These are phyloP conservation scores for Trametes meyenii DNA, from an alignment of 768 basidiomycete genomes.

Conservation along the genomic window DNA sequence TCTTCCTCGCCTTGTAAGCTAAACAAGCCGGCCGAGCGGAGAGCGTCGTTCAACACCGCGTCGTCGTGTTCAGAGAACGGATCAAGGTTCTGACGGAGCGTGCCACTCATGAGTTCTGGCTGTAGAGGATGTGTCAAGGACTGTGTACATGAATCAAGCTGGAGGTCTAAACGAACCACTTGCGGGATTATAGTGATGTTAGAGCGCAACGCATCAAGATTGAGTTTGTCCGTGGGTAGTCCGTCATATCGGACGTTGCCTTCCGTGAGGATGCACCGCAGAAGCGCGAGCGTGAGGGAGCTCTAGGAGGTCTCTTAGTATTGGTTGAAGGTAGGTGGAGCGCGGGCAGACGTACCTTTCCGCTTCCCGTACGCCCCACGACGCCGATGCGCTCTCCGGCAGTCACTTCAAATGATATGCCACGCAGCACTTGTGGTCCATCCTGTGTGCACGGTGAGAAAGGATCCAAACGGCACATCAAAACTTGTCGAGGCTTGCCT, in stretches of 20 bases:
- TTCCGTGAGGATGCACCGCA: conserved; percentile 51
- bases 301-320: conserved; percentile 37
- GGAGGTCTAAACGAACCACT: conserved; percentile 34
- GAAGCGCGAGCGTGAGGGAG: conserved; percentile 54
- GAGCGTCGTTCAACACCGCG: conserved; percentile 41
- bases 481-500: background rate
- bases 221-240: conserved; percentile 41
- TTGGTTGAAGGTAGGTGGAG: background rate
- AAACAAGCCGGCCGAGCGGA: conserved; percentile 44
- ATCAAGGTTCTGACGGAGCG: conserved; percentile 51
- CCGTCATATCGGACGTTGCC: conserved; percentile 54
- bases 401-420: conserved; percentile 53
- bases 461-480: background rate
- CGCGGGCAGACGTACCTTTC: background rate
- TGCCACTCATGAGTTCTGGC: conserved; percentile 46
- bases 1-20: conserved; percentile 31
- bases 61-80: conserved; percentile 54
- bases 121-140: conserved; percentile 19
- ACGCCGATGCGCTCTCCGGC: conserved; percentile 60
- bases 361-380: conserved; percentile 26
- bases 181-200: conserved; percentile 51
- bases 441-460: conserved; percentile 25
- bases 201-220: conserved; percentile 48
- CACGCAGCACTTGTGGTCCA: conserved; percentile 58
- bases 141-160: background rate